phyloP scores from a whole-genome alignment of 1,284 basidiomycete species.

The Sporisorium exsertum region DNA sequence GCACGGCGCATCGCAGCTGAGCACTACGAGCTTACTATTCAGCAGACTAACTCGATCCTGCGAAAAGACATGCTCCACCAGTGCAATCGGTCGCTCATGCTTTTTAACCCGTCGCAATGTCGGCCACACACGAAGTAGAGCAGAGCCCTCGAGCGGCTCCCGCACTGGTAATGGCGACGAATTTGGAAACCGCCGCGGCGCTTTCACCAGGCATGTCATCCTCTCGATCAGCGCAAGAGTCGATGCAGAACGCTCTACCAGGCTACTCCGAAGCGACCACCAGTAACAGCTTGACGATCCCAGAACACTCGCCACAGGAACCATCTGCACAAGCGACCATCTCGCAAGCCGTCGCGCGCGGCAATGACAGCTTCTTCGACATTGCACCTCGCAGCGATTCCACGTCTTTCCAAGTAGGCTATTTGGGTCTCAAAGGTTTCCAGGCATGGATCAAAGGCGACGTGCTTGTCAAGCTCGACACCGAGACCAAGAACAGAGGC shows the following conservation, averaged over 20 bases:
- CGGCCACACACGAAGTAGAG: not conserved
- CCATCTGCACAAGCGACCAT: not conserved
- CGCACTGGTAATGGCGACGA: not conserved
- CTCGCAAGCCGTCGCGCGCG: not conserved
- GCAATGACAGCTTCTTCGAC: conserved; percentile 59
- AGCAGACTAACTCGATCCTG: not conserved
- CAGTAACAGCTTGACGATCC: not conserved
- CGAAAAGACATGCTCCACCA: not conserved
- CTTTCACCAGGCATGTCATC: not conserved
- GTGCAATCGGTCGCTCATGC: not conserved
- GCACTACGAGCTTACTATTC: not conserved
- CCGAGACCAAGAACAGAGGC: conserved; percentile 29
- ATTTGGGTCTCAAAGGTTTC: conserved; percentile 61
- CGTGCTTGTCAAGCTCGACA: conserved; percentile 64
- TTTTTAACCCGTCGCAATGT: conserved; percentile 3
- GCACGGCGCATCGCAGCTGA: not conserved
- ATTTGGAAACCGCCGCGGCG: not conserved
- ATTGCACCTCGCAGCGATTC: conserved; percentile 61
- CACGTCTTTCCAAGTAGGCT: conserved; percentile 66
- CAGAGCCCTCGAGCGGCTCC: not conserved
- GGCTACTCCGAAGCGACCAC: conserved; percentile 29
- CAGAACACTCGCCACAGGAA: not conserved
- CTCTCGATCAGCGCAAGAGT: not conserved
- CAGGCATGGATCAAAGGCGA: conserved; percentile 64
- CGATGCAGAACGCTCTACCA: conserved; percentile 17